Percentiles rank a stretch among this genome's conserved stretches.
phyloP scores from a whole-genome alignment of 495 filamentous ascomycete species.

The Gamarada debralockiae region DNA sequence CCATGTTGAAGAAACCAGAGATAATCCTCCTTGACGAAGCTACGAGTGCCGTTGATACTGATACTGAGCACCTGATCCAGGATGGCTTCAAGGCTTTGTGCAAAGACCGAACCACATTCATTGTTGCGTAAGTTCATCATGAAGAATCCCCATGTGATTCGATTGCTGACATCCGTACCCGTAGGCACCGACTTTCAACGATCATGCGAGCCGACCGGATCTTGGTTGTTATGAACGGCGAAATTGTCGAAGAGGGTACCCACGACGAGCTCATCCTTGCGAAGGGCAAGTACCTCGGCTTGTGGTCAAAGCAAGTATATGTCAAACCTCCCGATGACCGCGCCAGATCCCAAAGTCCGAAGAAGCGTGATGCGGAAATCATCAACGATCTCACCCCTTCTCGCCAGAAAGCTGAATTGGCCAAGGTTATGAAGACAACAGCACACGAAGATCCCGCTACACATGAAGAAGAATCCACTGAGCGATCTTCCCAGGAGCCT shows the following conservation, averaged over 20 bases:
- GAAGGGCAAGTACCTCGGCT: slow-evolving; percentile 56
- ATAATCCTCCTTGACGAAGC: slow-evolving; percentile 56
- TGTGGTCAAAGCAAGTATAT: slow-evolving; percentile 59
- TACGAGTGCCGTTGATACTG: slow-evolving; percentile 55
- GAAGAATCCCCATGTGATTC: slow-evolving; percentile 4
- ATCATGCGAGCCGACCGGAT: slow-evolving; percentile 68
- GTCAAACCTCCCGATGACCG: slow-evolving; percentile 38
- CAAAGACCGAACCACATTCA: slow-evolving; percentile 55
- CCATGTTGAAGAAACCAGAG: slow-evolving; percentile 52
- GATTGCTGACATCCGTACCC: slow-evolving; percentile 10
- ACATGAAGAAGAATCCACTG: background rate
- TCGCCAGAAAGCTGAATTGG: slow-evolving; percentile 30
- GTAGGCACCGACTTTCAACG: slow-evolving; percentile 62
- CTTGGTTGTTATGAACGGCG: slow-evolving; percentile 60
- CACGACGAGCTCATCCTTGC: slow-evolving; percentile 55
- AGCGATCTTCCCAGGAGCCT: background rate
- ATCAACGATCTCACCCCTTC: slow-evolving; percentile 38
- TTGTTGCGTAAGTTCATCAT: slow-evolving; percentile 52
- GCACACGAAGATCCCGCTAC: slow-evolving; percentile 1
- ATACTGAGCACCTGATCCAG: slow-evolving; percentile 70
- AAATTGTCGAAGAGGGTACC: slow-evolving; percentile 60
- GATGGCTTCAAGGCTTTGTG: slow-evolving; percentile 56
- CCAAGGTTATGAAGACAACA: slow-evolving; percentile 27
- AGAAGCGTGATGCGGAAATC: slow-evolving; percentile 28
- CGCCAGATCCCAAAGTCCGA: slow-evolving; percentile 20